Evolutionary conservation across 345 rosid species (phyloP), one percentile per base, ranked within the genome.

Genomic region (Eucalyptus erythrocorys): DNA sequence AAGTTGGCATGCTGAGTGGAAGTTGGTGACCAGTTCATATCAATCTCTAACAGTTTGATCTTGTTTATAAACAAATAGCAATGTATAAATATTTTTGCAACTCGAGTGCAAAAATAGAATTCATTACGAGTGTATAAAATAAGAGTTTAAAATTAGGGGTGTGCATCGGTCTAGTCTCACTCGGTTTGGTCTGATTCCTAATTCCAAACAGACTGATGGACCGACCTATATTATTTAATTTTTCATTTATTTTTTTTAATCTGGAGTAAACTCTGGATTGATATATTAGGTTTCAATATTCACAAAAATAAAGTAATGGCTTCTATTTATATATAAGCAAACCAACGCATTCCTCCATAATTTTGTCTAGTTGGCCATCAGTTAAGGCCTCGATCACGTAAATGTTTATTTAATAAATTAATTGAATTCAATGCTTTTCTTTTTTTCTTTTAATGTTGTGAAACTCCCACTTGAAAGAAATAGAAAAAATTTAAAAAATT

Each of bases 131-230:
- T 45, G 10, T 71, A 6, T 30, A 61, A 4, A 61, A 27, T 5
- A 11, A 61, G 8, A 61, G 13, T 27, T 51, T 51, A 51, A 51
- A 51, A 51, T 51, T 13, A 61, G 34, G 68, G 68, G 34, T 27
- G 32, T 9, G 68, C 68, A 13, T 30, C 0, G 0, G 68, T 61
- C 34, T 13, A 30, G 14, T 61, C 68, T 6, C 2, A 61, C 34
- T 7, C 0, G 17, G 16, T 61, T 30, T 6, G 68, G 32, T 61
- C 1, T 12, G 16, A 13, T 5, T 30, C 8, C 0, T 2, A 0
- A 1, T 55, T 55, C 3, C 61, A 55, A 55, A 3, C 13, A 1
- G 1, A 55, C 6, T 0, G 1, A 55, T 55, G 34, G 34, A 61
- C 68, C 17, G 1, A 27, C 4, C 4, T 0, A 0, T 61, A 61